Evolutionary conservation across 1,284 basidiomycete species (phyloP), one percentile per base, ranked within the genome.

Genomic region (Blastosporella zonata): DNA sequence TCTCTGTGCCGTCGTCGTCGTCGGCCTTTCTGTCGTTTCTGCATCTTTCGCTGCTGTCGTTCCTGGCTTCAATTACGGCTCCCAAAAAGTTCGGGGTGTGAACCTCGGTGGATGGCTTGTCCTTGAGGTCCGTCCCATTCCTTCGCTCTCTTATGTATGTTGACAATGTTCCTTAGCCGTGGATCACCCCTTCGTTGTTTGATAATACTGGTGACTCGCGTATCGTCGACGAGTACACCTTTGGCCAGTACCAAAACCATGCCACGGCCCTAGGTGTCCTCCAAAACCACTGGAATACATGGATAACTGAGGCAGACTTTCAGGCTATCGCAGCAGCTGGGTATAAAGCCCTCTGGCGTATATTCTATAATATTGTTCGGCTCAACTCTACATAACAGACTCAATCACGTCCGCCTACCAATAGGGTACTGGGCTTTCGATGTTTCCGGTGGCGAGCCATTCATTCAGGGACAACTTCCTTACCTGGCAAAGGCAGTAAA

Each of bases 351-450:
- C 55, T 48, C 46, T 59, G 55, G 6, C 34, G 22, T 44, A 37
- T n/a, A 21, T 29, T 10, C 37, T 41, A 21, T 38, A 41, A 43
- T 29, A n/a, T 45, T 23, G 20, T 49, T 17, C n/a, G n/a, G n/a
- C n/a, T n/a, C n/a, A n/a, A n/a, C n/a, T n/a, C n/a, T n/a, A n/a
- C n/a, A n/a, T 49, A 35, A 17, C 56, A 88, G 85, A 7, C 70
- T 92, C 45, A 92, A 92, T 64, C 90, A 92, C 64, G 87, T 93
- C 52, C 82, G 93, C 31, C 70, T 97, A 33, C 93, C 93, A 2
- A 89, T 97, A 54, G 90, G 90, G 18, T 93, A 87, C 66, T 97
- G 94, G 94, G 93, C 93, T 1, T 93, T 90, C 57, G 89, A 94
- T 46, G 81, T 90, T 18, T 78, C 78, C 13, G 71, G 71, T 3